Evolutionary conservation across 345 rosid species (phyloP), one percentile per base, ranked within the genome.

Genomic region (Carallia brachiata): DNA sequence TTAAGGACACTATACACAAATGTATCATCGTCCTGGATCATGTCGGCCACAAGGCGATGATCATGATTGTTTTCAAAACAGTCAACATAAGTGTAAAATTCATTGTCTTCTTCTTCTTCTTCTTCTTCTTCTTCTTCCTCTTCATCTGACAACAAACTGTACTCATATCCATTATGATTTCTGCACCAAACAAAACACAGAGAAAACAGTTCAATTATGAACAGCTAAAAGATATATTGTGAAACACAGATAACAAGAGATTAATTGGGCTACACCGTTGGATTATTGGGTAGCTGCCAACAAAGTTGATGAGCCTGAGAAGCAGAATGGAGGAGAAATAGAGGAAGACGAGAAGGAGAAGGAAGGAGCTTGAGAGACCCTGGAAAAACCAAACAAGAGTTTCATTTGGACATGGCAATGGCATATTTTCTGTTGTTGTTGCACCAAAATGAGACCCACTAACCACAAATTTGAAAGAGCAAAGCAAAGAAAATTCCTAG

Each of bases 341-440:
- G 78, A 85, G 82, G 80, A 87, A 81, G 83, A 95, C 76, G 65
- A 91, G 83, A 80, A 92, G 82, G 62, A 90, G 88, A 55, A 86
- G 75, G 72, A 73, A 85, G 74, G 83, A 88, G 84, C 80, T 82
- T 50, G 98, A 92, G 84, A 87, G 70, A 81, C 81, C 85, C 81
- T 85, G 79, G 90, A 87, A 95, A 75, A 89, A 75, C 69, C 84
- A 83, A 76, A 70, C 77, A 53, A 92, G 88, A 78, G 87, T 84
- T 89, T 95, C 92, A 75, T 84, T 69, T 53, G 91, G 86, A 77
- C 89, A 88, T 90, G 61, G 66, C 54, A 60, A 2, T 68, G 65
- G 93, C 99, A 95, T 93, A 62, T 81, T 84, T 75, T 75, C 68
- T 53, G 23, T 70, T 74, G 71, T 67, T 55, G 62, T 7, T 67